A percentile compares a stretch with the other conserved stretches of the same genome.
Evolutionary conservation across 225 moss, liverwort and hornwort species (phyloP).

Genomic region (Neckera pumila): DNA sequence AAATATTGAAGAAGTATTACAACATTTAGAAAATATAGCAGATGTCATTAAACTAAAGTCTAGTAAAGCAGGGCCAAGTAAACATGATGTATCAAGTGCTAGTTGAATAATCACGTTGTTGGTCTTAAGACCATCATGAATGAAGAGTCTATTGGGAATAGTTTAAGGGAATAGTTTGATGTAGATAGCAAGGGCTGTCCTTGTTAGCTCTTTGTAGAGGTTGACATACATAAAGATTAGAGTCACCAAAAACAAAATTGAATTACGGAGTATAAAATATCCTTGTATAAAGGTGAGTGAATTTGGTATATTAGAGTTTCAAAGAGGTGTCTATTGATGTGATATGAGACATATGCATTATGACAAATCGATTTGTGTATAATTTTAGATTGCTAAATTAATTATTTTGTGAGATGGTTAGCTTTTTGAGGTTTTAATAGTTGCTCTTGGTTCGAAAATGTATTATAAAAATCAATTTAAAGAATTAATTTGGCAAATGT

Average conservation of each 20-base stretch:
- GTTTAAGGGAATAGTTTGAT: neutral
- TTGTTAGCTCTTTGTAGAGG: neutral
- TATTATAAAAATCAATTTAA: neutral
- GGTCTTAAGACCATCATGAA: too few relatives aligned
- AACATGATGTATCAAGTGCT: neutral
- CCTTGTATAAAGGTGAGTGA: neutral
- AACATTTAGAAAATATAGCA: constrained; percentile 8
- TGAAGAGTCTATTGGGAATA: neutral
- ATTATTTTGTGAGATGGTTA: neutral
- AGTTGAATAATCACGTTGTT: neutral
- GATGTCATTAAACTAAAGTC: neutral
- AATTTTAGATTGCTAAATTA: neutral
- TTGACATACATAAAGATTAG: neutral
- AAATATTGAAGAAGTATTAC: constrained; percentile 10
- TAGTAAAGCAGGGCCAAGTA: neutral
- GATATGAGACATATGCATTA: neutral
- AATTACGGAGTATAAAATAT: too few relatives aligned
- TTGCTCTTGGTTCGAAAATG: neutral
- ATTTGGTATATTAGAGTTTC: neutral
- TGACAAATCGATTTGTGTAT: neutral
- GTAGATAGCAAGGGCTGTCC: neutral
- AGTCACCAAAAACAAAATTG: neutral
- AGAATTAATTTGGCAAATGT: neutral
- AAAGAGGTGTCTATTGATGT: neutral
- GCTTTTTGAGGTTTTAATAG: neutral